These are phyloP conservation scores for Amphirosellinia nigrospora DNA, from an alignment of 495 filamentous ascomycete genomes.

Conservation along the genomic window DNA sequence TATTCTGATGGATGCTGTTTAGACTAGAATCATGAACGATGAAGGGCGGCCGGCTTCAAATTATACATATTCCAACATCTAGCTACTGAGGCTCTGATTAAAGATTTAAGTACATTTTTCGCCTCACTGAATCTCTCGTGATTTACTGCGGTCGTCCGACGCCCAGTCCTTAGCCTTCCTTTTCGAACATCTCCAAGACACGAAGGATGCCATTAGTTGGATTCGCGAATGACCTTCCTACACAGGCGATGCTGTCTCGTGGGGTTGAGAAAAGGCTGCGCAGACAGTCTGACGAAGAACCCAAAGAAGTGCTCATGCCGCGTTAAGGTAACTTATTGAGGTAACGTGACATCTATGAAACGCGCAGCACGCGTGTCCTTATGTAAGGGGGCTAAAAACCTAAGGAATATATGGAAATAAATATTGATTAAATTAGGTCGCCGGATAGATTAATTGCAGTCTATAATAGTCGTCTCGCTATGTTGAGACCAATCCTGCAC, in stretches of 20 bases:
- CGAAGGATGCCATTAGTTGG: background rate
- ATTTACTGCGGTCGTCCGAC: background rate
- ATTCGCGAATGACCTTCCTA: background rate
- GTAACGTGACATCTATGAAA: background rate
- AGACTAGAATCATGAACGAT: background rate
- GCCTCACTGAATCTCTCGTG: background rate
- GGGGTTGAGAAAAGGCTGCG: background rate
- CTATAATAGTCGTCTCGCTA: background rate
- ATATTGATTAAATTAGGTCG: background rate
- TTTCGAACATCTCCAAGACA: background rate
- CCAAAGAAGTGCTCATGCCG: background rate
- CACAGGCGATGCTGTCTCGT: background rate
- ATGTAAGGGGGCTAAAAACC: background rate
- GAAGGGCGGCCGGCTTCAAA: conserved; percentile 4
- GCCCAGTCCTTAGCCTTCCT: background rate
- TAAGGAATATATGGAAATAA: background rate
- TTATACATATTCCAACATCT: conserved; percentile 9
- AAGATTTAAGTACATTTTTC: no score
- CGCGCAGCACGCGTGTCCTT: background rate
- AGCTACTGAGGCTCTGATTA: background rate
- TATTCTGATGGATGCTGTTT: background rate
- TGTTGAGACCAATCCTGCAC: background rate
- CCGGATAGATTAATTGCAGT: background rate
- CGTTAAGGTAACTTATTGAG: background rate
- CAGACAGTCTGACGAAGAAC: background rate